Conservation (phyloP, 75 land plant species). For the Sequoia sempervirens region DNA sequence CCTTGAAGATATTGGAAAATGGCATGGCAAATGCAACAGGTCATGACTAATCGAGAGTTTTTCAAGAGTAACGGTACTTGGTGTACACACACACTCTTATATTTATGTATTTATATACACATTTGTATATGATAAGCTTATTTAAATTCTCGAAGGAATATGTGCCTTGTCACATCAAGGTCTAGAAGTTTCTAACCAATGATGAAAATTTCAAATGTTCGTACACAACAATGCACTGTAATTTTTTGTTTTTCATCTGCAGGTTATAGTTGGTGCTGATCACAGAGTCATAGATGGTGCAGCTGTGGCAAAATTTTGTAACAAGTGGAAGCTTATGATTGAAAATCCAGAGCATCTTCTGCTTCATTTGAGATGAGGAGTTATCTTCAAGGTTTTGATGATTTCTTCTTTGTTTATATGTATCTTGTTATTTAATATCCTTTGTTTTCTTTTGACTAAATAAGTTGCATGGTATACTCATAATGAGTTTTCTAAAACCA, state of each 20-base stretch:
- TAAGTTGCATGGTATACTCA: background rate
- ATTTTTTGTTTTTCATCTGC: conserved; percentile 9
- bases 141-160: background rate
- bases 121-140: background rate
- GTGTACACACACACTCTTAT: no score
- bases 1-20: no score
- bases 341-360: conserved; percentile 87
- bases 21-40: no score
- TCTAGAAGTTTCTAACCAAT: background rate
- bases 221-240: background rate
- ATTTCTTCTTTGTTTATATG: background rate
- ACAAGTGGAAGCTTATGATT: conserved; percentile 78
- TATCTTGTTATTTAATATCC: background rate
- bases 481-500: background rate
- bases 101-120: background rate
- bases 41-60: no score
- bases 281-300: conserved; percentile 97
- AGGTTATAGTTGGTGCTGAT: conserved; percentile 96
- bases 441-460: background rate
- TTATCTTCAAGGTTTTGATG: background rate
- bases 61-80: no score
- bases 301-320: conserved; percentile 85
- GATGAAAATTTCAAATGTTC: background rate
- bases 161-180: background rate
- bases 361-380: conserved; percentile 57